These are phyloP conservation scores for Cyamopsis tetragonoloba DNA, from an alignment of 306 rosid genomes.

Conservation along the genomic window DNA sequence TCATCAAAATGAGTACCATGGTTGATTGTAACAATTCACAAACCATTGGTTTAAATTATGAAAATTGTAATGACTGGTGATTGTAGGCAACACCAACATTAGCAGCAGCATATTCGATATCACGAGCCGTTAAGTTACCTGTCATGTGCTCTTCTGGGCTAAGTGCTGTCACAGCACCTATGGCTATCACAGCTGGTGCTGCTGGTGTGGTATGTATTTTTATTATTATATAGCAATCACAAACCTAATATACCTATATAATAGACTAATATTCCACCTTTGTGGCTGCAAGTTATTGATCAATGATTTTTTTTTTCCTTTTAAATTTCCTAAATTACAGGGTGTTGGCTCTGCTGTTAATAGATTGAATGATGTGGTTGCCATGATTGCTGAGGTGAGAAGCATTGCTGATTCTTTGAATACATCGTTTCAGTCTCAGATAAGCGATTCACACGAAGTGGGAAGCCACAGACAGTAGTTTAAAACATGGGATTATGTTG, in stretches of 20 bases:
- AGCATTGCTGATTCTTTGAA: slow-evolving; percentile 67
- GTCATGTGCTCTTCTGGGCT: slow-evolving; percentile 88
- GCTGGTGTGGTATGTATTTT: slow-evolving; percentile 75
- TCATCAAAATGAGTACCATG: neutral
- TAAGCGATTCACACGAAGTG: slow-evolving; percentile 22
- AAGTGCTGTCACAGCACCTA: slow-evolving; percentile 82
- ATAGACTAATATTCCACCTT: neutral
- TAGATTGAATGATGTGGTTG: slow-evolving; percentile 75
- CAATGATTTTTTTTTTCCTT: neutral
- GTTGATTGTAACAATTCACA: slow-evolving; percentile 4
- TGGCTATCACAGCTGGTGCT: slow-evolving; percentile 95
- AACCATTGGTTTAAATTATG: neutral
- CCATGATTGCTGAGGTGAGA: slow-evolving; percentile 88
- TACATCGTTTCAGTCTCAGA: slow-evolving; percentile 33
- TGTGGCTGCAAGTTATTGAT: neutral
- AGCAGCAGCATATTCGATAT: slow-evolving; percentile 87
- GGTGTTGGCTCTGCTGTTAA: slow-evolving; percentile 92
- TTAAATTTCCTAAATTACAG: slow-evolving; percentile 42
- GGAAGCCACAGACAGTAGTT: slow-evolving; percentile 37
- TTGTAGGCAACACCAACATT: slow-evolving; percentile 83
- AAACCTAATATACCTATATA: neutral
- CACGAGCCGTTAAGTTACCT: slow-evolving; percentile 82
- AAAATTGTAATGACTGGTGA: slow-evolving; percentile 4
- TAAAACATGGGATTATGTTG: neutral
- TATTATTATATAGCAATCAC: neutral